Percentiles rank a stretch among this genome's conserved stretches.
Conservation (phyloP, 345 rosid genomes). For the Arabis hirsuta region DNA sequence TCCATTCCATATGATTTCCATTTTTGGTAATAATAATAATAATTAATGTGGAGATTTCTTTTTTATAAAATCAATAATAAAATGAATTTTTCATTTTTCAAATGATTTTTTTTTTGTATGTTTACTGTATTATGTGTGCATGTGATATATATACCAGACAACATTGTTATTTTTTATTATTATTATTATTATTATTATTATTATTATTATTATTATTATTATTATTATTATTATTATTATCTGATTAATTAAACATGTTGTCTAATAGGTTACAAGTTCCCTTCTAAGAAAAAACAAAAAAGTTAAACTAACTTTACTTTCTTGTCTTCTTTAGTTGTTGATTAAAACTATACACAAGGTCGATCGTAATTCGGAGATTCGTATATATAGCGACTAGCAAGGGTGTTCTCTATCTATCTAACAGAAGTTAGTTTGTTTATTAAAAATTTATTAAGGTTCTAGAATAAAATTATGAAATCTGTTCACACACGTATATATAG, state of each 20-base stretch:
- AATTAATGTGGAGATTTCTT: not conserved
- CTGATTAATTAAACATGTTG: constrained; percentile 24
- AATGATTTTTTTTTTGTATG: not conserved
- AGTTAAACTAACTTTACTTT: not conserved
- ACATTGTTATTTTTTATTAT: not conserved
- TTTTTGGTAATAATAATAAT: constrained; percentile 1
- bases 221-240: not conserved
- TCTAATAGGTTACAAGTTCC: constrained; percentile 11
- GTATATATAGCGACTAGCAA: too few relatives aligned
- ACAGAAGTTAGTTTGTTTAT: not conserved
- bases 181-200: too few relatives aligned
- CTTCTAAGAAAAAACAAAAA: not conserved
- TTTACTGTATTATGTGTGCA: not conserved
- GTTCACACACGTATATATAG: too few relatives aligned
- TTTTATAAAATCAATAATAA: not conserved
- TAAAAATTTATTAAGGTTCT: too few relatives aligned
- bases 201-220: too few relatives aligned
- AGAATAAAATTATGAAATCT: too few relatives aligned
- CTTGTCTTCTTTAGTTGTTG: not conserved
- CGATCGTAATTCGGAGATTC: constrained; percentile 1
- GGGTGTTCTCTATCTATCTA: not conserved
- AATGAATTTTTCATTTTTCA: not conserved
- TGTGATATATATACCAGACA: constrained; percentile 18
- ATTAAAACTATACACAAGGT: not conserved
- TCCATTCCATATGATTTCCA: constrained; percentile 17